These are phyloP conservation scores for Eutrema japonicum DNA, from an alignment of 345 rosid species.

Conservation along the genomic window DNA sequence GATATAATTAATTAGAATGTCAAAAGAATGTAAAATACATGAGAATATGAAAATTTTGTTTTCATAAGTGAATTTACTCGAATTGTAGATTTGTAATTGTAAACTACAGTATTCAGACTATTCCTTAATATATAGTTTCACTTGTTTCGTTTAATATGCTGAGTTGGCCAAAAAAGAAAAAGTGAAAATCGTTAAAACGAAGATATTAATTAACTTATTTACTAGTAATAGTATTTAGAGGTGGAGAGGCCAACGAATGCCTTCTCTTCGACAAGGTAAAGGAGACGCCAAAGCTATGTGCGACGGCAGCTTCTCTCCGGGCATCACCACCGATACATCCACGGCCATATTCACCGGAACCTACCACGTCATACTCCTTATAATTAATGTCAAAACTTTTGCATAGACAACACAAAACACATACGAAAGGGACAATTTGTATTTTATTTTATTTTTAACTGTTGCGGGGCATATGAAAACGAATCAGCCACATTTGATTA, in stretches of 20 bases:
- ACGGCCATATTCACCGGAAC: constrained; percentile 47
- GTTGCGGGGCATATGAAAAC: constrained; percentile 2
- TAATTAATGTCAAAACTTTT: not conserved
- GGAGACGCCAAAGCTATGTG: constrained; percentile 89
- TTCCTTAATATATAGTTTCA: not conserved
- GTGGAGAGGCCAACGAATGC: constrained; percentile 65
- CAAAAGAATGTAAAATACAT: too few relatives aligned
- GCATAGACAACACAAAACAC: not conserved
- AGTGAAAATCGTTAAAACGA: too few relatives aligned
- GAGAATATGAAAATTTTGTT: not conserved
- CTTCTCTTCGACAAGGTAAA: constrained; percentile 84
- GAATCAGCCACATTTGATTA: not conserved
- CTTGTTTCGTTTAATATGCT: not conserved
- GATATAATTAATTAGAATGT: not conserved
- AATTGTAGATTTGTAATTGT: not conserved
- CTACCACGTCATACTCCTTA: constrained; percentile 40
- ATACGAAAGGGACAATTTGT: not conserved
- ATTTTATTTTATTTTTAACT: not conserved
- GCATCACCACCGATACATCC: constrained; percentile 87
- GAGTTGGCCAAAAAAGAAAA: too few relatives aligned
- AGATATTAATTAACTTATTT: too few relatives aligned
- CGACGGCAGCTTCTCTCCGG: constrained; percentile 76
- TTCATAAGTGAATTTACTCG: not conserved
- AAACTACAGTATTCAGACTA: too few relatives aligned
- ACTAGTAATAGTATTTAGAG: constrained; percentile 8